A percentile compares a stretch with the other conserved stretches of the same genome.
Conservation (phyloP, 345 rosid species). For the Aegle marmelos region DNA sequence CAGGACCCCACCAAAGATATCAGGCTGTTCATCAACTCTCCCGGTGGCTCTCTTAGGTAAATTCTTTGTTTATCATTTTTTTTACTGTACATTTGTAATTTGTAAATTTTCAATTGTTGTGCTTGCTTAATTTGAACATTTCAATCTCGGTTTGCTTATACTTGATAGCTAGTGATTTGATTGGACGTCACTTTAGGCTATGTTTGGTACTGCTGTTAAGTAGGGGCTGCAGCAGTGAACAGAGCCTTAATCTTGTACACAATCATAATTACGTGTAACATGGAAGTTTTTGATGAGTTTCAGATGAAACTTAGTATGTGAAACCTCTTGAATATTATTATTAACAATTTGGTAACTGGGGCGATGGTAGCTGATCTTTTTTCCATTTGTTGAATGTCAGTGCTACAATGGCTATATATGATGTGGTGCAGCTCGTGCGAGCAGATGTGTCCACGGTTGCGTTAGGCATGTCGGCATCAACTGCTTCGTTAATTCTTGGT, state of each 20-base stretch:
- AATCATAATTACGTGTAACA: too few species aligned
- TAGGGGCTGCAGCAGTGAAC: too few species aligned
- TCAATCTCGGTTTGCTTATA: too few species aligned
- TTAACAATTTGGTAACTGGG: not conserved
- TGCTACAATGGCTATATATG: constrained; percentile 95
- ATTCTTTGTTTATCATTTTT: not conserved
- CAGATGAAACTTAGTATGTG: too few species aligned
- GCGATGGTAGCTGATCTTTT: not conserved
- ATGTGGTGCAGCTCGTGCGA: constrained; percentile 82
- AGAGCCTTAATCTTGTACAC: not conserved
- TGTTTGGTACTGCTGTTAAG: too few species aligned
- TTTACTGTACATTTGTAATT: not conserved
- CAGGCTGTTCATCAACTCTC: constrained; percentile 76
- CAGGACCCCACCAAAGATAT: constrained; percentile 88
- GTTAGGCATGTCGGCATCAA: constrained; percentile 85
- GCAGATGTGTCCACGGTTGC: constrained; percentile 90
- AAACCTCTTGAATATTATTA: not conserved
- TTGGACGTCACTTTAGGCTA: not conserved
- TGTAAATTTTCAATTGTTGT: not conserved
- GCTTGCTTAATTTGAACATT: not conserved
- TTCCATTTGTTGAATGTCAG: constrained; percentile 33
- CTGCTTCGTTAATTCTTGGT: constrained; percentile 89
- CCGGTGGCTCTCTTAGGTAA: constrained; percentile 94
- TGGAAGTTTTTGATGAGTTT: too few species aligned
- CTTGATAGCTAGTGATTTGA: not conserved